Evolutionary conservation across 164 flowering plant species (phyloP).

Genomic region (Berberis thunbergii): DNA sequence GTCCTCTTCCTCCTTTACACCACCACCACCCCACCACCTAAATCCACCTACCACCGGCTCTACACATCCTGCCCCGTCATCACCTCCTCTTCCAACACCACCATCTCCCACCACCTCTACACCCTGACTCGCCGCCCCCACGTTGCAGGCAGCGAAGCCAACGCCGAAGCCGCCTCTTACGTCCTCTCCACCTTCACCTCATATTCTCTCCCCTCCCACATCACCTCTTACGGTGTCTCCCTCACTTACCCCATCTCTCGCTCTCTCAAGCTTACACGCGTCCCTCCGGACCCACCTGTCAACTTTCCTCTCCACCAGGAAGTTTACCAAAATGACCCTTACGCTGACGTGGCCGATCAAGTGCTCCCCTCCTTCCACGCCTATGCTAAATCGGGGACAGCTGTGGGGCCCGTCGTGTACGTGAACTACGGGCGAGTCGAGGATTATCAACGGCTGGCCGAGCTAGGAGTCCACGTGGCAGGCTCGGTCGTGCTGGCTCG

Average conservation of each 20-base stretch:
- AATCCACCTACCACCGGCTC: background rate
- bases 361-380: slow-evolving; percentile 61
- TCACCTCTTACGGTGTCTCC: slow-evolving; percentile 37
- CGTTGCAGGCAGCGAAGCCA: slow-evolving; percentile 51
- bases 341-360: slow-evolving; percentile 39
- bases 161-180: slow-evolving; percentile 52
- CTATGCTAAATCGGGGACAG: slow-evolving; percentile 52
- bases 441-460: slow-evolving; percentile 33
- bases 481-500: slow-evolving; percentile 48
- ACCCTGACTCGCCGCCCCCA: slow-evolving; percentile 61
- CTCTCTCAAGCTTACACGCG: slow-evolving; percentile 27
- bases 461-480: slow-evolving; percentile 44
- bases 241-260: slow-evolving; percentile 48
- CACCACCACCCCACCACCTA: slow-evolving; percentile 17
- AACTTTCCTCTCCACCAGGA: slow-evolving; percentile 43
- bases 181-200: slow-evolving; percentile 44
- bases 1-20: slow-evolving; percentile 11
- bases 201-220: slow-evolving; percentile 25
- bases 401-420: slow-evolving; percentile 42
- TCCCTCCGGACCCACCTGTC: slow-evolving; percentile 17
- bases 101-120: slow-evolving; percentile 46
- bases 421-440: slow-evolving; percentile 62
- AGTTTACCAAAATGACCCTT: slow-evolving; percentile 36
- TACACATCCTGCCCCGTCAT: slow-evolving; percentile 33
- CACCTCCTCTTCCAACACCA: slow-evolving; percentile 35